These are phyloP conservation scores for Medicago lupulina DNA, from an alignment of 306 rosid genomes.

Conservation along the genomic window DNA sequence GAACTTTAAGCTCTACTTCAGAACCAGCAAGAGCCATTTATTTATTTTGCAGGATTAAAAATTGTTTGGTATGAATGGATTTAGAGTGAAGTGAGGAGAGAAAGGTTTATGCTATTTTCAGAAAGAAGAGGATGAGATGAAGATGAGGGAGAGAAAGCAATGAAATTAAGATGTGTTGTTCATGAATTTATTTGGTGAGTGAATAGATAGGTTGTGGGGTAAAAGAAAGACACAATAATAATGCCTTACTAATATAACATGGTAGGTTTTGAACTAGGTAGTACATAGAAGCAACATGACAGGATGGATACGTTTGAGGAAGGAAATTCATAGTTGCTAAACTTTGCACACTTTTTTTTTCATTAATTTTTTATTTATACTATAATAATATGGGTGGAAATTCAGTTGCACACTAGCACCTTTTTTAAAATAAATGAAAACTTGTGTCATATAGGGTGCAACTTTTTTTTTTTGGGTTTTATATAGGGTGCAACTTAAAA, in stretches of 20 bases:
- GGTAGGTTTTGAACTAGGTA: not conserved
- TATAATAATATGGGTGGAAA: no score
- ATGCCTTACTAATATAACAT: not conserved
- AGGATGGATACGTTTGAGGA: not conserved
- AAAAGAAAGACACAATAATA: conserved; percentile 7
- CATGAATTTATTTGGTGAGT: conserved; percentile 37
- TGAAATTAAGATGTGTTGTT: not conserved
- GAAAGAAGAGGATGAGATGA: not conserved
- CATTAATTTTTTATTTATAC: not conserved
- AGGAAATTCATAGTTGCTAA: not conserved
- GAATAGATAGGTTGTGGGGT: conserved; percentile 38
- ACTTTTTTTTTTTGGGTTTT: no score
- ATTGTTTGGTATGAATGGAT: not conserved
- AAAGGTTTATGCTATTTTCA: not conserved
- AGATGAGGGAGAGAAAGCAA: conserved; percentile 22
- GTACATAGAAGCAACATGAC: not conserved
- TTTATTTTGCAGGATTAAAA: not conserved
- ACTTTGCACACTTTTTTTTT: not conserved
- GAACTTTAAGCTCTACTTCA: conserved; percentile 49
- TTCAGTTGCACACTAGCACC: no score
- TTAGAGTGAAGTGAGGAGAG: not conserved
- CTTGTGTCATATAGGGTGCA: no score
- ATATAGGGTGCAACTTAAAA: no score
- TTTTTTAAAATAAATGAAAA: no score
- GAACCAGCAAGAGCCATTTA: conserved; percentile 39